Base-by-base conservation (phyloP, 495 filamentous ascomycete species). In the Penicillium malachiteum region DNA sequence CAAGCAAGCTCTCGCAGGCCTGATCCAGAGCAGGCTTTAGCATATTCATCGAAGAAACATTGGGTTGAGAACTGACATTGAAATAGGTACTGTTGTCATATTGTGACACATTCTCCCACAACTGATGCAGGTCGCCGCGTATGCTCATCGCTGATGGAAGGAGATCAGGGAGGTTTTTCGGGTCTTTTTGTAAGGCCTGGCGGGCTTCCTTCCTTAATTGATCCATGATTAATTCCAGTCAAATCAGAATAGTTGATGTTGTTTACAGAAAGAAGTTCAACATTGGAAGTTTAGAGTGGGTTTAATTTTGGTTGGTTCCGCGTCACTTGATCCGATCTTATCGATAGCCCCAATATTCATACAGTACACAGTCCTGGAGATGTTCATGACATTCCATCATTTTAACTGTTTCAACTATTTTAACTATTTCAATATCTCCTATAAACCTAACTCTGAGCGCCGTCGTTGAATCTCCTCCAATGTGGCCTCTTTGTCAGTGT, bases 401-500 rank as follows among this genome's bases (percentile, higher is more conserved):
- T 26, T 26, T 12, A 46, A 7, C 14, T 46, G 31, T 14, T 13
- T 26, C 30, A 46, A 7, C 14, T 46, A 46, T 14, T 13, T 39
- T 16, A 18, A 11, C 5, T 35, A 26, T 16, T 42, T 14, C 43
- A 43, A 43, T 14, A 10, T 14, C 7, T 44, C 42, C 45, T 40
- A 59, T 47, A 87, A 78, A 38, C 77, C 77, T 49, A 90, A 70
- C 66, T 90, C 84, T 43, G 69, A 66, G 58, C 74, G 76, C 65
- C 76, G 78, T 39, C 65, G 66, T 39, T 67, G 55, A 14, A 94
- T 78, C 62, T 86, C 84, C 56, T 89, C 83, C 54, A 96, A 75
- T 5, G 79, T 90, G 17, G 76, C 80, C 7, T 77, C 66, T 14
- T 84, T 78, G 49, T 88, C 84, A 7, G 70, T 71, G 3, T 81